These are phyloP conservation scores for Quercus alba DNA, from an alignment of 306 rosid genomes.

Conservation along the genomic window DNA sequence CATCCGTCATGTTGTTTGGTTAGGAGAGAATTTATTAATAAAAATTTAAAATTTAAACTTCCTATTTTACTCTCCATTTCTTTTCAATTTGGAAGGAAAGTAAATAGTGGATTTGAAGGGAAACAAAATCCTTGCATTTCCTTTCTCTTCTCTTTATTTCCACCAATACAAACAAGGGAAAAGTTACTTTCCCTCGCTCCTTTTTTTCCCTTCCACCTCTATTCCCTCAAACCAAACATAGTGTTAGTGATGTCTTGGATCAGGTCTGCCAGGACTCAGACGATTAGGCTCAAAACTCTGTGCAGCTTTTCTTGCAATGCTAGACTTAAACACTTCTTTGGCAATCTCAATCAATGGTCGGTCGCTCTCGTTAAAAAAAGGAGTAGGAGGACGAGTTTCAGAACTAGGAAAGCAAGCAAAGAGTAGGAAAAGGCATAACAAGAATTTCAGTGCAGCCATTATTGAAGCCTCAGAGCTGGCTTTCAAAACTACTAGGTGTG, in stretches of 20 bases:
- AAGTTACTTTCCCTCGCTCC: no score
- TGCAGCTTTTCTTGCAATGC: conserved; percentile 17
- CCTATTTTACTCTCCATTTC: no score
- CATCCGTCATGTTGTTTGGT: no score
- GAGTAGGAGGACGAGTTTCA: conserved; percentile 4
- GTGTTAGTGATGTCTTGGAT: conserved; percentile 32
- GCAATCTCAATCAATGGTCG: conserved; percentile 14
- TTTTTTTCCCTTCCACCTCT: no score
- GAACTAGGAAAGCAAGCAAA: conserved; percentile 12
- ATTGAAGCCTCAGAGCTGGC: not conserved
- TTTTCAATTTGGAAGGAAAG: no score
- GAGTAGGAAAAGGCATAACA: not conserved
- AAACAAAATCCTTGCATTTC: no score
- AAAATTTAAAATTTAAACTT: no score
- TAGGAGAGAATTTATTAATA: no score
- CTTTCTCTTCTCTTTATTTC: no score
- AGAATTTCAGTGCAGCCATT: not conserved
- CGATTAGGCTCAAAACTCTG: conserved; percentile 14
- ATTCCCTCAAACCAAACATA: no score
- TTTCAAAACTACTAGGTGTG: not conserved
- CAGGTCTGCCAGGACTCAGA: conserved; percentile 40
- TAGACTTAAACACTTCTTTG: conserved; percentile 17
- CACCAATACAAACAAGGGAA: no score
- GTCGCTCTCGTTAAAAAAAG: not conserved
- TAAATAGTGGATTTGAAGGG: no score